A percentile compares a stretch with the other conserved stretches of the same genome.
These are phyloP conservation scores for Lachnellula subtilissima DNA, from an alignment of 2,329 filamentous ascomycete genomes.

Conservation along the genomic window DNA sequence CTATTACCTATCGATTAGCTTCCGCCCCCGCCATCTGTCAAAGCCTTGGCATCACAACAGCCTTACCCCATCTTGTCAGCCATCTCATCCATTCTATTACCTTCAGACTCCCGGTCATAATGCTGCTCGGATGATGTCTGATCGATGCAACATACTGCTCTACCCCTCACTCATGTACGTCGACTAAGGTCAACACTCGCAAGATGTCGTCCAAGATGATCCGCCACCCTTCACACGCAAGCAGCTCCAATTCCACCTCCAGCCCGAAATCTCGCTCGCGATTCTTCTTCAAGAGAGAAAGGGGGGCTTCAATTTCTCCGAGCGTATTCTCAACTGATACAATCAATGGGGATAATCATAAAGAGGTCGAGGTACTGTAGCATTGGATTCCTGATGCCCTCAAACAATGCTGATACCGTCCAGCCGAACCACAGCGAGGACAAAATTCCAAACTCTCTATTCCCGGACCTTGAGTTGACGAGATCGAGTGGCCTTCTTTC, in stretches of 20 bases:
- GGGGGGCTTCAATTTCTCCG: not conserved
- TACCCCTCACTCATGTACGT: not conserved
- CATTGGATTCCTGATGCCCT: not conserved
- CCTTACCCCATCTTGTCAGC: not conserved
- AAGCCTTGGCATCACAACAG: not conserved
- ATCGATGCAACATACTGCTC: not conserved
- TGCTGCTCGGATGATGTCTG: not conserved
- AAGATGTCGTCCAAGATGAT: not conserved
- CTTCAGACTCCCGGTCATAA: not conserved
- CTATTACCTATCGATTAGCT: not conserved
- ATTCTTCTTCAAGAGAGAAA: not conserved
- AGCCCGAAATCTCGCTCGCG: not conserved
- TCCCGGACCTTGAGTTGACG: constrained; percentile 19
- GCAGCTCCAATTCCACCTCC: not conserved
- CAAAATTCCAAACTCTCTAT: constrained; percentile 17
- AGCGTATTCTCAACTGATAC: not conserved
- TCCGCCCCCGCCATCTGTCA: not conserved
- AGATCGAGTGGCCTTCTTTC: constrained; percentile 20
- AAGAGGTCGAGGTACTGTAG: constrained; percentile 14
- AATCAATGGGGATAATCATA: not conserved
- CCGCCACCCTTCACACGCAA: not conserved
- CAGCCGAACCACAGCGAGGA: constrained; percentile 17
- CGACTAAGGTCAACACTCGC: not conserved
- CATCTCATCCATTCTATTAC: not conserved
- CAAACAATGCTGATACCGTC: constrained; percentile 2